A percentile compares a stretch with the other conserved stretches of the same genome.
Evolutionary conservation across 2,329 filamentous ascomycete species (phyloP).

Genomic region (Diaporthe sp.): DNA sequence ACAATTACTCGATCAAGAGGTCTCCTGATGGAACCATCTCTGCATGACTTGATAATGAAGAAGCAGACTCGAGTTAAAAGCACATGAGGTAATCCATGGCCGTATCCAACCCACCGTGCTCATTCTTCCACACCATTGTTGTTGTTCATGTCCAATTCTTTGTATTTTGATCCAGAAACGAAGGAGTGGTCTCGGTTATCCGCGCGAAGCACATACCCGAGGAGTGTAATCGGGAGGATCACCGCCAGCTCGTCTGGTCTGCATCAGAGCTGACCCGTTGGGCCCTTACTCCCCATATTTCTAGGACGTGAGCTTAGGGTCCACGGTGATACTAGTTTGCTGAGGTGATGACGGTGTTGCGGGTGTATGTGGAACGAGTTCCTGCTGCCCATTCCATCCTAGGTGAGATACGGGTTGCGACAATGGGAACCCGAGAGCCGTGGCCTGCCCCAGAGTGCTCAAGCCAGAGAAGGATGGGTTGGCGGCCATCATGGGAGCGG

Average conservation of each 20-base stretch:
- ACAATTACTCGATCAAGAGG: not conserved
- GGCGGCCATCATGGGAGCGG: not conserved
- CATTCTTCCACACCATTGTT: not conserved
- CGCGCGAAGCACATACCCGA: not conserved
- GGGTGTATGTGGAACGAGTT: too few relatives aligned
- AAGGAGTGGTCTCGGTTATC: too few relatives aligned
- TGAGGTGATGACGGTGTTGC: not conserved
- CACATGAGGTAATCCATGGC: not conserved
- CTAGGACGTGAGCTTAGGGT: not conserved
- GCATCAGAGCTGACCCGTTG: not conserved
- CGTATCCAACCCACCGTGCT: too few relatives aligned
- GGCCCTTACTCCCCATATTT: not conserved
- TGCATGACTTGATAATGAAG: not conserved
- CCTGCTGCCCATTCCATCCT: not conserved
- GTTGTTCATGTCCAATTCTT: not conserved
- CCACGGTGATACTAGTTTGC: not conserved
- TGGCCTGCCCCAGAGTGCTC: too few relatives aligned
- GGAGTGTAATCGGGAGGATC: not conserved
- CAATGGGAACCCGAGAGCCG: too few relatives aligned
- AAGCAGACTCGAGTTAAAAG: not conserved
- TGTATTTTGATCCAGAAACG: not conserved
- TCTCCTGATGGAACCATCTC: not conserved
- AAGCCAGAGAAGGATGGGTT: not conserved
- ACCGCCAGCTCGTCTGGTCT: not conserved
- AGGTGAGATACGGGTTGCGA: not conserved